A percentile compares a stretch with the other conserved stretches of the same genome.
Evolutionary conservation across 192 early-diverging fungal genomes (phyloP).

Genomic region (Gorgonomyces haynaldii): DNA sequence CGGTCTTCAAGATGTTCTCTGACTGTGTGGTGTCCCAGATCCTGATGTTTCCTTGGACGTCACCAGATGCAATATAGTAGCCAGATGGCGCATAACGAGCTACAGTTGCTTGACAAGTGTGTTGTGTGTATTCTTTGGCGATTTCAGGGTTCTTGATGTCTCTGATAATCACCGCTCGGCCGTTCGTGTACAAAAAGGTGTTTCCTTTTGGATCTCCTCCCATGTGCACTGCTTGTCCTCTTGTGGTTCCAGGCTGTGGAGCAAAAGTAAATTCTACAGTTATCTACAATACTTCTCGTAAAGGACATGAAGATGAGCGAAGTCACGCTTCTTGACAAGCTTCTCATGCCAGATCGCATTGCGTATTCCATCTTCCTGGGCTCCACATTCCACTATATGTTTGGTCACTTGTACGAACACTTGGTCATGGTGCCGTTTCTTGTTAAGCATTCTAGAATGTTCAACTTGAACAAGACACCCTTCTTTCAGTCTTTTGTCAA

Average conservation of each 20-base stretch:
- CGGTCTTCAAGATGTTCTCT: conserved; percentile 70
- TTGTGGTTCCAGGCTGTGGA: conserved; percentile 60
- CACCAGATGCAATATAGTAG: conserved; percentile 91
- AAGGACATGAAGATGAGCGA: conserved; percentile 7
- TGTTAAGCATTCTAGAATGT: no score
- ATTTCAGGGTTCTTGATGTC: conserved; percentile 70
- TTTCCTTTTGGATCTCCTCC: conserved; percentile 73
- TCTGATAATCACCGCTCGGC: conserved; percentile 75
- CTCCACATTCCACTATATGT: no score
- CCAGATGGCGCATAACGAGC: conserved; percentile 86
- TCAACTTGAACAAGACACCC: no score
- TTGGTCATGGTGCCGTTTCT: no score
- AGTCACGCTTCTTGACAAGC: no score
- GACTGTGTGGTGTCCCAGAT: conserved; percentile 84
- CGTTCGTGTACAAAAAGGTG: conserved; percentile 81
- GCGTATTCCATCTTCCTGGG: no score
- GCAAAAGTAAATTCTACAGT: conserved; percentile 43
- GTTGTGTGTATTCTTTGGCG: conserved; percentile 74
- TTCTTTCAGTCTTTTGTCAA: no score
- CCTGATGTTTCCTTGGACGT: conserved; percentile 78
- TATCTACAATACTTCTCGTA: not conserved
- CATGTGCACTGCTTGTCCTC: conserved; percentile 73
- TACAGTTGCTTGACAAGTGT: conserved; percentile 64
- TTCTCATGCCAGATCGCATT: no score
- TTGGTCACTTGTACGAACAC: no score